Evolutionary conservation across 768 basidiomycete genomes (phyloP).

Genomic region (Phylloporus sp.): DNA sequence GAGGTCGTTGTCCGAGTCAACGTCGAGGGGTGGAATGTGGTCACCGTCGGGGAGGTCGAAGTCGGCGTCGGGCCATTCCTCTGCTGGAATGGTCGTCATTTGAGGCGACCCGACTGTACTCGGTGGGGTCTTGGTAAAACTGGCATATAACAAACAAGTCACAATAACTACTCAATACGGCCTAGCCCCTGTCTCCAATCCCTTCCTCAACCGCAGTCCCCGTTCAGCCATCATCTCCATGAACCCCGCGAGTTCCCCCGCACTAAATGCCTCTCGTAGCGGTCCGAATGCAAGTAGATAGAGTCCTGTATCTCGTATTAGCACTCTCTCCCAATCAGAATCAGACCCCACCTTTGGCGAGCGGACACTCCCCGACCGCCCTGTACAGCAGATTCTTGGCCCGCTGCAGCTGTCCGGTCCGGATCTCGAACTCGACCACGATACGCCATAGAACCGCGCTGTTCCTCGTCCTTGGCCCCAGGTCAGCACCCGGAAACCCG

Average conservation of each 20-base stretch:
- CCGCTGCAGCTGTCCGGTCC: slow-evolving; percentile 46
- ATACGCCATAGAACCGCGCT: slow-evolving; percentile 69
- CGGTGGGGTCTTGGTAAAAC: too few species aligned
- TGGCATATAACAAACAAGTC: slow-evolving; percentile 16
- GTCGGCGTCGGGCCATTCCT: slow-evolving; percentile 86
- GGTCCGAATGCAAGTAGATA: slow-evolving; percentile 76
- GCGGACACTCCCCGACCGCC: slow-evolving; percentile 69
- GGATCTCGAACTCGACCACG: slow-evolving; percentile 75
- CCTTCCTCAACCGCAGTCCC: slow-evolving; percentile 57
- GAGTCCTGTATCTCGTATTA: slow-evolving; percentile 43
- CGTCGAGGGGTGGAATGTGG: slow-evolving; percentile 53
- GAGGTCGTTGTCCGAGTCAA: slow-evolving; percentile 54
- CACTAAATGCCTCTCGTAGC: slow-evolving; percentile 56
- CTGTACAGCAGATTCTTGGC: slow-evolving; percentile 74
- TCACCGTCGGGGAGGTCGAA: slow-evolving; percentile 79
- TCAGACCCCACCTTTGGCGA: slow-evolving; percentile 57
- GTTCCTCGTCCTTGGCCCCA: slow-evolving; percentile 48
- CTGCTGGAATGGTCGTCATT: slow-evolving; percentile 63
- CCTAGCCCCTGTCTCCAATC: slow-evolving; percentile 47
- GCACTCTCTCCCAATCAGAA: slow-evolving; percentile 5
- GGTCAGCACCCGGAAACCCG: slow-evolving; percentile 2
- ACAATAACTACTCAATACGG: slow-evolving; percentile 7
- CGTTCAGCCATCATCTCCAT: slow-evolving; percentile 76
- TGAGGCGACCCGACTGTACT: too few species aligned
- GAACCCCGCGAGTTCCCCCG: slow-evolving; percentile 53